Evolutionary conservation across 371 early-diverging fungal genomes (phyloP), one percentile per base, ranked within the genome.

Genomic region (Gilbertella persicaria): DNA sequence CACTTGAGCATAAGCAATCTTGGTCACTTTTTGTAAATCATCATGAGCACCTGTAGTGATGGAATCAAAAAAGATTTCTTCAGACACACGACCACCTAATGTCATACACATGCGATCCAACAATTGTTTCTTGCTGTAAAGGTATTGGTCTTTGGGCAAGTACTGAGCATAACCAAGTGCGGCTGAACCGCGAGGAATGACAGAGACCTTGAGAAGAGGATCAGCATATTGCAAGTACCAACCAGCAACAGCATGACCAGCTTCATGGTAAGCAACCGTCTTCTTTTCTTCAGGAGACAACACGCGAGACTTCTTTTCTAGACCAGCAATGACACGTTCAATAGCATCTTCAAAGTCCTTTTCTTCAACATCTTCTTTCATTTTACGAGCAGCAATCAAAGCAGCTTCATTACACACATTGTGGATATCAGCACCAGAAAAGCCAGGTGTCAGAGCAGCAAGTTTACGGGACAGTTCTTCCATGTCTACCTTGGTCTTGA

Each of bases 371-470:
- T 71, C 73, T 30, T 87, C 84, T 48, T 91, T 82, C 38, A 82
- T 77, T 45, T 82, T 69, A 29, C 99, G 87, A 20, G 99, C 99
- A 16, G 97, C 99, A 63, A 97, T 97, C 53, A 99, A 80, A n/a
- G 99, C 98, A 23, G 98, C 96, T 74, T 99, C 99, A 62, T 99
- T 99, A 77, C 98, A 99, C 16, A 98, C 97, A 67, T 99, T 99
- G 66, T 90, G 91, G 37, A 98, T 92, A 67, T 98, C 98, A 29
- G 99, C 98, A 55, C 99, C 99, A 16, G 94, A 88, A 67, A 98
- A 98, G 12, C 99, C 99, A 16, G 98, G 98, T 0, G 99, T 99
- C 59, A 99, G 72, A 7, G 69, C 69, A 36, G 73, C 73, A 46
- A 98, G 75, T 69, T 88, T 91, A 50, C 87, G 78, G 6, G 94